Evolutionary conservation across 257 asterid species (phyloP), one percentile per base, ranked within the genome.

Genomic region (Thymus quinquecostatus): DNA sequence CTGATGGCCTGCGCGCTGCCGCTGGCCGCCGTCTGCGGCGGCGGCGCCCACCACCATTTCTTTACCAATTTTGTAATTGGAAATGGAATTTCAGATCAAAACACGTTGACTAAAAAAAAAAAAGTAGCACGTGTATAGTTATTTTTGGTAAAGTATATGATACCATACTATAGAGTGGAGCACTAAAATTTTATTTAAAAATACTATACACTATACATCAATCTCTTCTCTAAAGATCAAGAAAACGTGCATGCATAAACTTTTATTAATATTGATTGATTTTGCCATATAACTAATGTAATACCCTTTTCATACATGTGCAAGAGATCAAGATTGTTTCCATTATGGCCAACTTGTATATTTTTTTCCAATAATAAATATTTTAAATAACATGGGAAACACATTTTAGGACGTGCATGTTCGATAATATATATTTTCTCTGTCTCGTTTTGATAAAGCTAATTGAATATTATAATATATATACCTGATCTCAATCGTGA

Each of bases 311-410:
- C 0, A 12, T 38, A 33, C 45, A 57, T 50, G 68, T 57, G 55
- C 45, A 47, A 10, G 30, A 68, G 2, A 21, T 21, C 21, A 21
- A 21, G 21, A 21, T 21, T 21, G 21, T 21, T 48, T 9, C 38
- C 66, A 62, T 69, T 61, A 62, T 43, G 59, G 36, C 48, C 74
- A 68, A 53, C 34, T 48, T 60, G 43, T 54, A 68, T 6, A 44
- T 3, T 51, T 59, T n/a, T n/a, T 75, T 43, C 11, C 54, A 36
- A 49, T 36, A 33, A 30, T 10, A 6, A 29, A 56, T 29, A 8
- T 27, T 7, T 14, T 5, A 40, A 41, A 27, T 38, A 48, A 13
- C 57, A 75, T 50, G 79, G 62, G 66, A 13, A 60, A 51, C 43
- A 21, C 70, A 61, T 68, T 68, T 47, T 48, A 67, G 44, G 14